phyloP scores from a whole-genome alignment of 2,329 filamentous ascomycete species.

The Aspergillus brunneoviolaceus region DNA sequence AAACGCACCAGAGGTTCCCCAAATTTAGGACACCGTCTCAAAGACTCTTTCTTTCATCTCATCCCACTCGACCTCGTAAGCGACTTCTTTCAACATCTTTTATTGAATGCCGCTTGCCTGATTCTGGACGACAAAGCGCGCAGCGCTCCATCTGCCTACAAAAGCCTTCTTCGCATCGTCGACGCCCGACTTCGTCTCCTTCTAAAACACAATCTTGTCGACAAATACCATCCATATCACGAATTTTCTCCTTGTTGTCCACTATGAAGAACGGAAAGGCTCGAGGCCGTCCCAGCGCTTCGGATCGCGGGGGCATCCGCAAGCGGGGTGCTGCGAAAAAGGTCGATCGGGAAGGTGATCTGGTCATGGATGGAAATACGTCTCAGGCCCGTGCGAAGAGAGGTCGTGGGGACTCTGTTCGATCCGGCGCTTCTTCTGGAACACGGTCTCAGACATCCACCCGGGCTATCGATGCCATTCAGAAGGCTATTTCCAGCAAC shows the following conservation, averaged over 20 bases:
- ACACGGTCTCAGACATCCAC: conserved; percentile 28
- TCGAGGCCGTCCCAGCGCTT: conserved; percentile 28
- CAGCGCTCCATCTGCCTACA: conserved; percentile 24
- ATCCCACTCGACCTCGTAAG: not conserved
- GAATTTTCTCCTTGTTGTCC: conserved; percentile 4
- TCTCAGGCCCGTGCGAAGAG: conserved; percentile 37
- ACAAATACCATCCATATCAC: conserved; percentile 6
- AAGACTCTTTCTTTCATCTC: not conserved
- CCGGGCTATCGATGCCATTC: conserved; percentile 36
- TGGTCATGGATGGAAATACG: conserved; percentile 56
- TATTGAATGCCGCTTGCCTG: conserved; percentile 16
- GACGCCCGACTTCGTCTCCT: not conserved
- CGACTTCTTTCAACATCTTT: not conserved
- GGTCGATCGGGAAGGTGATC: conserved; percentile 61
- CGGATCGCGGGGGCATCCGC: conserved; percentile 51
- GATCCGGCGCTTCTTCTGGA: conserved; percentile 18
- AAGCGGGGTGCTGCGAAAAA: conserved; percentile 48
- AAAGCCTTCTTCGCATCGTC: not conserved
- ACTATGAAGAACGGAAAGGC: conserved; percentile 36
- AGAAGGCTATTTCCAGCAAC: conserved; percentile 36
- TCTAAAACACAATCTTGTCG: not conserved
- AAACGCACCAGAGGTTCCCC: not conserved
- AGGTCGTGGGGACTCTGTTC: conserved; percentile 32
- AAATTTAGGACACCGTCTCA: not conserved
- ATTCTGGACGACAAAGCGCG: conserved; percentile 26